Conservation (phyloP, 345 rosid genomes). For the Acer negundo region DNA sequence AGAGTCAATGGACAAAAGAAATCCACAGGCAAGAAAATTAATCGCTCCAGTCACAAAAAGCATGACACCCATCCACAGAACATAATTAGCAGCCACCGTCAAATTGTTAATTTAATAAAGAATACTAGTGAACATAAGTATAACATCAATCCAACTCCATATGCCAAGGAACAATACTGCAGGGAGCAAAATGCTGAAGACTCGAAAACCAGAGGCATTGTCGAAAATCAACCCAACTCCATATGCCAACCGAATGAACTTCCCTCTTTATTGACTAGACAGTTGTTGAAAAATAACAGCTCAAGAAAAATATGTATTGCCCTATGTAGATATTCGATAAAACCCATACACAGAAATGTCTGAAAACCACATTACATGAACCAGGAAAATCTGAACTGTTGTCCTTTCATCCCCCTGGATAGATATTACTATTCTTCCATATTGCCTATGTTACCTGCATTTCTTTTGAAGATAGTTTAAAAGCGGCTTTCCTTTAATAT, state of each 20-base stretch:
- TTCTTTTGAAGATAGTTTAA: neutral
- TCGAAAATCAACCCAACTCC: too few species aligned
- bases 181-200: neutral
- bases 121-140: neutral
- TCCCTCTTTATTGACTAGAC: too few species aligned
- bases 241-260: too few species aligned
- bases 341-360: neutral
- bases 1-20: slow-evolving; percentile 11
- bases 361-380: neutral
- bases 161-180: neutral
- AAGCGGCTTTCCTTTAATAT: neutral
- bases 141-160: neutral
- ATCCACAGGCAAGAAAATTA: slow-evolving; percentile 7
- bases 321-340: neutral
- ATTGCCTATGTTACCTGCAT: neutral
- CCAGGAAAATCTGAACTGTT: neutral
- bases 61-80: neutral
- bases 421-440: neutral
- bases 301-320: neutral
- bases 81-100: neutral
- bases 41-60: slow-evolving; percentile 12
- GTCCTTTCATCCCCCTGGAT: neutral
- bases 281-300: neutral
- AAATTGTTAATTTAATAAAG: too few species aligned
- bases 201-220: too few species aligned